Conservation (phyloP, 306 rosid genomes). For the Quercus ilex region DNA sequence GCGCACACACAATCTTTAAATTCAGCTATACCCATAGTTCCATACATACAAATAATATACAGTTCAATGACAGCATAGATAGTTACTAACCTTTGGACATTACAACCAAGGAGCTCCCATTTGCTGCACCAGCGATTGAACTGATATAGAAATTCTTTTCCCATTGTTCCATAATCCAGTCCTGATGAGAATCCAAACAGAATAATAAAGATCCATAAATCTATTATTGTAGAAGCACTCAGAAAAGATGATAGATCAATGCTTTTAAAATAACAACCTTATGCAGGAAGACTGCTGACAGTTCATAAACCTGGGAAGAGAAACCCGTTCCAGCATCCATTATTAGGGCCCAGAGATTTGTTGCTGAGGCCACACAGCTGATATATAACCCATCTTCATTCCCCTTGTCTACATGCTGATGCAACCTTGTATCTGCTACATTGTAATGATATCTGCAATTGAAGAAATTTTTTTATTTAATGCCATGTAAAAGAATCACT, state of each 20-base stretch:
- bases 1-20: neutral
- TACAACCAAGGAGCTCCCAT: conserved; percentile 93
- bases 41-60: neutral
- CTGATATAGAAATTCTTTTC: conserved; percentile 90
- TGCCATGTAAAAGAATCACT: conserved; percentile 22
- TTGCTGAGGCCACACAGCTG: conserved; percentile 79
- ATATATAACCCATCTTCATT: conserved; percentile 87
- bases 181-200: conserved; percentile 48
- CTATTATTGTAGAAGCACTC: neutral
- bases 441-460: conserved; percentile 82
- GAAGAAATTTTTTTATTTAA: conserved; percentile 16
- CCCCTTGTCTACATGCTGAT: conserved; percentile 91
- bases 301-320: conserved; percentile 82
- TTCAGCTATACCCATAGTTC: neutral
- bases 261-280: conserved; percentile 47
- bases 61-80: neutral
- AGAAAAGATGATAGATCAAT: conserved; percentile 16
- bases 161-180: conserved; percentile 99
- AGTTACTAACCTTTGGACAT: conserved; percentile 82
- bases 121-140: conserved; percentile 84
- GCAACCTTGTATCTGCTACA: conserved; percentile 81
- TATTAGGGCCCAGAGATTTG: conserved; percentile 82
- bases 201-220: conserved; percentile 12
- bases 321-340: conserved; percentile 97
- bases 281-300: conserved; percentile 76